Evolutionary conservation across 1,284 basidiomycete genomes (phyloP), one percentile per base, ranked within the genome.

Genomic region (Irpex lacteus): DNA sequence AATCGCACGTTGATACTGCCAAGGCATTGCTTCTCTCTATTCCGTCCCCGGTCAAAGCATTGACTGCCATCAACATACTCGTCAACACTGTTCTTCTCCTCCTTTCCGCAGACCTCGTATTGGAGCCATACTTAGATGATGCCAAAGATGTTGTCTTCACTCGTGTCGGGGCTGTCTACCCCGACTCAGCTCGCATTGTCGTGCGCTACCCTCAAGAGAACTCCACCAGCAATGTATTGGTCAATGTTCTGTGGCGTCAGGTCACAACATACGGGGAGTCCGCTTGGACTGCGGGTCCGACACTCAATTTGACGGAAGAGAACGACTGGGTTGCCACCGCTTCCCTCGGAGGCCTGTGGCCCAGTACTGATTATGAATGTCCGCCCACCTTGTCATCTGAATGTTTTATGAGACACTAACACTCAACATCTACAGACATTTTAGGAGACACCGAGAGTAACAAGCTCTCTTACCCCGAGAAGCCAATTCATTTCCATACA

Each of bases 321-420:
- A 73, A 75, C 19, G 91, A 94, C 72, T 94, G 89, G 89, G 85
- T 86, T 2, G 80, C 79, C 52, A 86, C 86, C 0, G 83, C 82
- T 9, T 80, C 76, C 59, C 70, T 94, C 47, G 70, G 75, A 19
- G 82, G 85, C 19, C 81, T 94, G 2, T 91, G 87, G 86, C 90
- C 91, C 0, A 82, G 80, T 59, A 91, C 89, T 2, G 73, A 78
- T 7, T 94, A 94, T 71, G 88, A 94, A 79, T 93, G 90, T 90
- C 65, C 71, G 60, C 60, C 4, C 19, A 18, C 7, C 11, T 60
- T 19, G 34, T 5, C 8, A 64, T 65, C 50, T 61, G 56, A 65
- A 61, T 62, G 44, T 50, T 62, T 9, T 67, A 65, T 65, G 60
- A 62, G 58, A 32, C 7, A 37, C 7, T 32, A 18, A 65, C 63